Evolutionary conservation across 495 filamentous ascomycete genomes (phyloP), one percentile per base, ranked within the genome.

Genomic region (Pseudevernia furfuracea): DNA sequence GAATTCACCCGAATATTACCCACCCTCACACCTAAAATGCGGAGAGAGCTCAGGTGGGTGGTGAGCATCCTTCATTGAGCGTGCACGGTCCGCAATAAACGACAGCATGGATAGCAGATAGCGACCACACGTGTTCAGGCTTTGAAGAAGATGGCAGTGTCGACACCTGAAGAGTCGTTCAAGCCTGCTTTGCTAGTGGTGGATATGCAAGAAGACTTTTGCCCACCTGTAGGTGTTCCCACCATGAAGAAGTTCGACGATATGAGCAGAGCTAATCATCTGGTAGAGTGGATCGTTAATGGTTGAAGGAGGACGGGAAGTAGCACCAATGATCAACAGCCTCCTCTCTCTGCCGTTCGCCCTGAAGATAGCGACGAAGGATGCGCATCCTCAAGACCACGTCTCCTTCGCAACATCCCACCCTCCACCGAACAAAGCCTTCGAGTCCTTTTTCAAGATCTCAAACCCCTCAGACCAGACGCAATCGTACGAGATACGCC

Each of bases 131-230:
- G 14, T 21, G 17, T 34, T 21, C 3, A 7, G 36, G 15, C 30
- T 8, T 21, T 10, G 3, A 21, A 34, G 52, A 55, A 34, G 44
- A 64, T 64, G 62, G 44, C 56, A 43, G 23, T 21, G 58, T 38
- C 58, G 37, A 44, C 23, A 15, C 8, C 28, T 56, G 8, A 52
- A 59, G 53, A 39, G 30, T 55, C 61, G 6, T 84, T 82, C 74
- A 79, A 73, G 58, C 79, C 83, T 53, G 87, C 87, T 25, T 73
- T 91, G 32, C 71, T 97, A 43, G 81, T 96, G 11, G 86, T 97
- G 28, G 92, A 97, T 73, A 80, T 96, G 76, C 94, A 98, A 77
- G 90, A 96, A 74, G 94, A 97, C 79, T 98, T 98, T 76, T 96
- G 91, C 75, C 90, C 89, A 65, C 93, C 93, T 32, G 90, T 94